phyloP scores from a whole-genome alignment of 306 rosid species.

The Quillaja saponaria region DNA sequence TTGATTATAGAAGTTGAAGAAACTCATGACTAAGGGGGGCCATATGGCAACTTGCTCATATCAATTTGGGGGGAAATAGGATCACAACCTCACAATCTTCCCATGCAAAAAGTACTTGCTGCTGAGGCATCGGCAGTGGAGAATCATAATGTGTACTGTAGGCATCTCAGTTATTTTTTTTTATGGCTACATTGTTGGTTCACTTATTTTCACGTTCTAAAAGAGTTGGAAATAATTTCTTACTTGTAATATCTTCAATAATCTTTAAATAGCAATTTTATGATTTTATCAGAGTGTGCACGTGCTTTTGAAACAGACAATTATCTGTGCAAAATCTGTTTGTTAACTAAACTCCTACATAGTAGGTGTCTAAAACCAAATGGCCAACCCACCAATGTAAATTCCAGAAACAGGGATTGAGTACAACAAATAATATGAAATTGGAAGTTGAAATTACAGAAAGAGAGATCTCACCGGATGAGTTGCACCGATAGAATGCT shows the following conservation, averaged over 20 bases:
- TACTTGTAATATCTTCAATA: background rate
- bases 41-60: background rate
- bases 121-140: background rate
- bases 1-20: slow-evolving; percentile 24
- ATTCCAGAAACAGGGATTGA: too few species aligned
- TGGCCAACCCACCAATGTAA: too few species aligned
- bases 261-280: slow-evolving; percentile 15
- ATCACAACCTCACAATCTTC: background rate
- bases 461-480: slow-evolving; percentile 67
- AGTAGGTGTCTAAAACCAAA: too few species aligned
- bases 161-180: background rate
- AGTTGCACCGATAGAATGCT: slow-evolving; percentile 66
- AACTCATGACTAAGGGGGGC: slow-evolving; percentile 16
- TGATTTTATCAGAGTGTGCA: too few species aligned
- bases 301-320: too few species aligned
- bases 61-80: too few species aligned
- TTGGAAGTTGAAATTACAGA: too few species aligned
- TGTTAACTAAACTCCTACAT: too few species aligned
- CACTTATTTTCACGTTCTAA: background rate
- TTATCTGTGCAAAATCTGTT: too few species aligned
- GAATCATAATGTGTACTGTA: background rate
- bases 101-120: too few species aligned
- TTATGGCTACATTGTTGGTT: background rate
- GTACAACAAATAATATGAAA: too few species aligned
- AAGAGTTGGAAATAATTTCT: background rate